Percentiles rank a stretch among this genome's conserved stretches.
These are phyloP conservation scores for Penicillium salamii DNA, from an alignment of 495 filamentous ascomycete genomes.

Conservation along the genomic window DNA sequence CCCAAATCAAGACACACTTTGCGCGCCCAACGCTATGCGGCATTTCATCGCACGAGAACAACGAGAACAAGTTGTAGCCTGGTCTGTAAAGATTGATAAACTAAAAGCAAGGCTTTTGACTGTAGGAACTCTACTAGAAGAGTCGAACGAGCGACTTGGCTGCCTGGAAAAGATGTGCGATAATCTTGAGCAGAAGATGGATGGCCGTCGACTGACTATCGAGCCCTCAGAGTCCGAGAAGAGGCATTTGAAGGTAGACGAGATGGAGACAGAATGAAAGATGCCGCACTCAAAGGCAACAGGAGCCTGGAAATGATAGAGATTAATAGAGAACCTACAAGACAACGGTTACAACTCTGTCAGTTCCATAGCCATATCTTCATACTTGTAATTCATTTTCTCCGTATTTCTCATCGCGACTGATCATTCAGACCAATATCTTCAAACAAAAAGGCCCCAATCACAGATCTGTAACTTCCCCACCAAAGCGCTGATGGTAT, in stretches of 20 bases:
- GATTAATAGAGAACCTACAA: too few relatives aligned
- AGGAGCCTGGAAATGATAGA: too few relatives aligned
- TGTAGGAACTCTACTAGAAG: not conserved
- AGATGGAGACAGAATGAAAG: too few relatives aligned
- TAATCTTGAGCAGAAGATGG: not conserved
- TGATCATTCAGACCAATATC: not conserved
- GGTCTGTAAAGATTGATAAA: not conserved
- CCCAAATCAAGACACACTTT: not conserved
- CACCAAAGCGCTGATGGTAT: conserved; percentile 61
- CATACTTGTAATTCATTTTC: not conserved
- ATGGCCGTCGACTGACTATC: too few relatives aligned
- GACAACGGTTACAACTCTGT: too few relatives aligned
- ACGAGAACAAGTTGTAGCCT: not conserved
- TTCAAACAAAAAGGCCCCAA: conserved; percentile 72
- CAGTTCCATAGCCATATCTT: not conserved
- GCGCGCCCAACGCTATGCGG: not conserved
- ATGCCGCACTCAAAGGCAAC: too few relatives aligned
- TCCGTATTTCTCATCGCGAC: not conserved
- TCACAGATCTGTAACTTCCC: conserved; percentile 72
- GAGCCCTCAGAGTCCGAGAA: too few relatives aligned
- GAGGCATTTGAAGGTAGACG: too few relatives aligned
- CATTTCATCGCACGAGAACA: not conserved
- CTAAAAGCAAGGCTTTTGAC: not conserved
- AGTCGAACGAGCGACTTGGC: not conserved
- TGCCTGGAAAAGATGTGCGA: not conserved